Evolutionary conservation across 768 basidiomycete genomes (phyloP), one percentile per base, ranked within the genome.

Genomic region (Boletus rufocinnamomeus): DNA sequence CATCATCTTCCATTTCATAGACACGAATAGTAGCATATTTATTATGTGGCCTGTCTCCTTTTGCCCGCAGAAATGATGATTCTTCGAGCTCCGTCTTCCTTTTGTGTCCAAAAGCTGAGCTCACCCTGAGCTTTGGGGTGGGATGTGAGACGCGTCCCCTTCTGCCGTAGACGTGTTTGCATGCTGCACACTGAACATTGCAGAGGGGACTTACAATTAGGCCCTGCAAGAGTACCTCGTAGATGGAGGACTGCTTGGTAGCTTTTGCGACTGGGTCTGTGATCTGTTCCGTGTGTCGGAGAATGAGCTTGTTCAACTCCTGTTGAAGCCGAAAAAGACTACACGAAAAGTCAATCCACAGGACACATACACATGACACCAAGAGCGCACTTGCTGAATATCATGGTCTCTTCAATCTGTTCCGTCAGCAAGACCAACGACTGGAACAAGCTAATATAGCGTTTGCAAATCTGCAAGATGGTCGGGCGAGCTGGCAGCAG

Each of bases 351-450:
- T 54, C 21, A 55, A 52, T 34, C 48, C 47, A 45, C 19, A 10
- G 43, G 21, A 45, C 23, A 3, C 34, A 5, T 16, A 10, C 35
- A 44, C 38, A 45, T 17, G n/a, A 32, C 51, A 21, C n/a, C 19
- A 13, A 16, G 11, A 32, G 69, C 86, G 63, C 68, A 96, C 96
- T 95, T 95, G 25, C 89, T 85, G 68, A 97, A 97, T 48, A 98
- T 90, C 95, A 98, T 97, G 10, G 92, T 92, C 70, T 97, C 95
- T 63, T 97, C 93, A 43, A 86, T 88, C 59, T 91, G 88, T 40
- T 82, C 83, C 4, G 91, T 92, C 62, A 99, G 75, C 30, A 84
- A 82, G 23, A 95, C 85, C 61, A 95, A 85, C 2, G 89, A 85
- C 59, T 86, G 88, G 79, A 98, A 98, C 66, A 97, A 70, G 17